A percentile compares a stretch with the other conserved stretches of the same genome.
phyloP scores from a whole-genome alignment of 768 basidiomycete genomes.

The Leccinum rimulosum region DNA sequence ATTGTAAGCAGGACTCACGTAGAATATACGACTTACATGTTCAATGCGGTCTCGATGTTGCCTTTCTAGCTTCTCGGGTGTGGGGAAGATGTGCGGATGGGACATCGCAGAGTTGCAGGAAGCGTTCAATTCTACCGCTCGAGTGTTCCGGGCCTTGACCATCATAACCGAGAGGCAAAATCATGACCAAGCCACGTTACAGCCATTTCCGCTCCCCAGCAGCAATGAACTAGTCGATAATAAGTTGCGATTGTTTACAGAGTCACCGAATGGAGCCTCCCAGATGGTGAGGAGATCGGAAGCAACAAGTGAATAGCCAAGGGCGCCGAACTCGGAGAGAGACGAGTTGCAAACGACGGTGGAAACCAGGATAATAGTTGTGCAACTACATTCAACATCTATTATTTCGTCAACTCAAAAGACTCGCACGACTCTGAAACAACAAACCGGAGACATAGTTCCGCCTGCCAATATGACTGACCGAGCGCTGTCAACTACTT shows the following conservation, averaged over 20 bases:
- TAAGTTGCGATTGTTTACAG: constrained; percentile 95
- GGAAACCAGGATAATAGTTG: constrained; percentile 41
- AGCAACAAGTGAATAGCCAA: constrained; percentile 97
- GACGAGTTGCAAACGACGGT: constrained; percentile 92
- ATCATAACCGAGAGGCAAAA: constrained; percentile 93
- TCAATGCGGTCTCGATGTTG: constrained; percentile 93
- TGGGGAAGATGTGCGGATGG: constrained; percentile 84
- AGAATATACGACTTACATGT: constrained; percentile 98
- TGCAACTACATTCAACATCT: too few species aligned
- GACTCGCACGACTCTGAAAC: neutral
- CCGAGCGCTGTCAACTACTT: too few species aligned
- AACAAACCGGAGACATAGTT: too few species aligned
- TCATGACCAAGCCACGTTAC: constrained; percentile 90
- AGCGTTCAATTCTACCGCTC: constrained; percentile 91
- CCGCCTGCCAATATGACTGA: too few species aligned
- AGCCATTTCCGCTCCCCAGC: constrained; percentile 98
- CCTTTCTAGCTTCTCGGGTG: constrained; percentile 83
- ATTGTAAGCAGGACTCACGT: constrained; percentile 53
- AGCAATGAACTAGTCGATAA: constrained; percentile 98
- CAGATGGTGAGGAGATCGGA: constrained; percentile 91
- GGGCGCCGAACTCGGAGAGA: constrained; percentile 89
- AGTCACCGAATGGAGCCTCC: constrained; percentile 99
- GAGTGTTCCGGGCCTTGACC: constrained; percentile 99
- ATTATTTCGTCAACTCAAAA: too few species aligned
- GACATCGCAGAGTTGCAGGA: constrained; percentile 96